phyloP scores from a whole-genome alignment of 352 stramenopile genomes.

The Lagenidium sp. region DNA sequence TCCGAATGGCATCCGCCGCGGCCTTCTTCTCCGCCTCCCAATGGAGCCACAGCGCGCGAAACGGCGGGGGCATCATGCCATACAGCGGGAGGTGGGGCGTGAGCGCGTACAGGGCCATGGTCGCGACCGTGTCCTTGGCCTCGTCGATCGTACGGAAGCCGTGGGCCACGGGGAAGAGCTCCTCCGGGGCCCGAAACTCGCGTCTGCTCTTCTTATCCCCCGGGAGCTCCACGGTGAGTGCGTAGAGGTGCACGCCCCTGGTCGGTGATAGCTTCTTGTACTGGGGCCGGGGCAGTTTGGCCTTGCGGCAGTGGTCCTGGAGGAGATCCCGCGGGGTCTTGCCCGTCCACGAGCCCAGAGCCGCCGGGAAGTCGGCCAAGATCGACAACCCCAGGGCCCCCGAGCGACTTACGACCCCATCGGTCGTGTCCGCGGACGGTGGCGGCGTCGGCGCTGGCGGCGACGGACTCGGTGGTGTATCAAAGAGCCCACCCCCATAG shows the following conservation, averaged over 20 bases:
- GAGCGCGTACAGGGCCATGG: slow-evolving; percentile 83
- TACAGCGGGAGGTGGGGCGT: slow-evolving; percentile 82
- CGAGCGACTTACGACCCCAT: no score
- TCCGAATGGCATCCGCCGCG: slow-evolving; percentile 19
- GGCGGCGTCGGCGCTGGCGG: slow-evolving; percentile 17
- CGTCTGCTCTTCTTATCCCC: slow-evolving; percentile 6
- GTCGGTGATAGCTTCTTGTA: slow-evolving; percentile 40
- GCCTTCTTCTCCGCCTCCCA: slow-evolving; percentile 41
- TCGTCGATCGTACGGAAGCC: slow-evolving; percentile 58
- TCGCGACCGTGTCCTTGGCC: slow-evolving; percentile 71
- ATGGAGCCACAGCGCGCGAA: slow-evolving; percentile 83
- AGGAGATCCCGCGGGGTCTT: slow-evolving; percentile 86
- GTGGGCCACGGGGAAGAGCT: slow-evolving; percentile 25
- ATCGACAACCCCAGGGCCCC: slow-evolving; percentile 6
- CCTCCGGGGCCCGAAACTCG: slow-evolving; percentile 27
- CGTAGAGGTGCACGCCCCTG: slow-evolving; percentile 32
- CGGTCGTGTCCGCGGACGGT: no score
- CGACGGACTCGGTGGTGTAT: slow-evolving; percentile 9
- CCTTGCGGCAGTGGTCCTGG: slow-evolving; percentile 84
- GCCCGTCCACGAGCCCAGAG: slow-evolving; percentile 36
- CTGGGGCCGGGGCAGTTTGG: slow-evolving; percentile 68
- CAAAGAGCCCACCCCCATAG: slow-evolving; percentile 13
- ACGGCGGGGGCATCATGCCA: slow-evolving; percentile 79
- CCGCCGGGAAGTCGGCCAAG: neutral
- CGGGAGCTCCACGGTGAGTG: slow-evolving; percentile 32